Evolutionary conservation across 345 rosid species (phyloP).

Genomic region (Salix exigua): DNA sequence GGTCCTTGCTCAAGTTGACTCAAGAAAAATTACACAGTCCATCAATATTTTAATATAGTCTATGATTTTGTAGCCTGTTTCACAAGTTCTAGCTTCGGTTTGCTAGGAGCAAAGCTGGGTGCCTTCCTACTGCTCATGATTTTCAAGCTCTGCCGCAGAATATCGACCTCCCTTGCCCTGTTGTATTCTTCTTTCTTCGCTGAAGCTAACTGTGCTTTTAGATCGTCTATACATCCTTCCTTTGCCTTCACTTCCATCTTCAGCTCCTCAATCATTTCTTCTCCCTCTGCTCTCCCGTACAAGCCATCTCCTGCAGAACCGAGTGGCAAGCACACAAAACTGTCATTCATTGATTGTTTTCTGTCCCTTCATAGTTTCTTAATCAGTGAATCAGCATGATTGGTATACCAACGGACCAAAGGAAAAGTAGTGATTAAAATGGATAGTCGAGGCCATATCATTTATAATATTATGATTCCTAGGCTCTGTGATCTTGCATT

Average conservation of each 20-base stretch:
- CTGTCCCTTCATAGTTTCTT: not conserved
- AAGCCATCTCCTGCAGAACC: constrained; percentile 35
- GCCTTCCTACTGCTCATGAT: constrained; percentile 41
- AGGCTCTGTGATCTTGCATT: not conserved
- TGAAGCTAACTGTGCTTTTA: constrained; percentile 36
- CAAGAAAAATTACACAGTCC: not conserved
- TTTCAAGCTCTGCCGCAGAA: constrained; percentile 66
- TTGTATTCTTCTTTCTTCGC: constrained; percentile 44
- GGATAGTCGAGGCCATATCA: not conserved
- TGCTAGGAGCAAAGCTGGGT: not conserved
- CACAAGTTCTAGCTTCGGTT: constrained; percentile 8
- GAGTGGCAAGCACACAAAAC: not conserved
- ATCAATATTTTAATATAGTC: not conserved
- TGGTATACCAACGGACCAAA: not conserved
- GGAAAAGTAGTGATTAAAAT: not conserved
- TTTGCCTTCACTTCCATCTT: constrained; percentile 46
- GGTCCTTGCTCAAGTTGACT: not conserved
- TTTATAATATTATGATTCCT: no score
- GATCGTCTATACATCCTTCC: constrained; percentile 47
- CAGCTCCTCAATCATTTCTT: constrained; percentile 47
- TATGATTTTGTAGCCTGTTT: constrained; percentile 5
- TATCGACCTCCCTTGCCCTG: constrained; percentile 59
- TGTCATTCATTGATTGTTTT: not conserved
- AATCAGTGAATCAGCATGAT: not conserved
- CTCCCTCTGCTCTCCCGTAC: constrained; percentile 43